Evolutionary conservation across 768 basidiomycete genomes (phyloP).

Genomic region (Mycena capillaripes): DNA sequence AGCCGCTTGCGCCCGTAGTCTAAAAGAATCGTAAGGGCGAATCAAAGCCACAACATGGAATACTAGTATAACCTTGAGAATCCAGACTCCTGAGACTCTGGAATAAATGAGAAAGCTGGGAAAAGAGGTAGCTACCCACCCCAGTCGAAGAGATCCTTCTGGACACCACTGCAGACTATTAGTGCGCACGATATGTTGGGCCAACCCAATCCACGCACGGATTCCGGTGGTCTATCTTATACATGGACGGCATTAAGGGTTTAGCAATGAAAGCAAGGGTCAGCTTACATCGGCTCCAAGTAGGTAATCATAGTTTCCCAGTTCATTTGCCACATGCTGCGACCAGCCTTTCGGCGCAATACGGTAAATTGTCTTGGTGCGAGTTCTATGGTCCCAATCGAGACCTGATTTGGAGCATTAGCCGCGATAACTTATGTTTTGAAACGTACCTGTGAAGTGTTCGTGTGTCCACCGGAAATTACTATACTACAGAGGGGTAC

Average conservation of each 20-base stretch:
- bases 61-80: conserved; percentile 19
- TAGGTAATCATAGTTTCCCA: conserved; percentile 91
- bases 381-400: conserved; percentile 85
- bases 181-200: neutral
- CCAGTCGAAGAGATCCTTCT: conserved; percentile 82
- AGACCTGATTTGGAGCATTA: conserved; percentile 62
- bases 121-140: conserved; percentile 78
- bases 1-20: conserved; percentile 81
- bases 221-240: conserved; percentile 86
- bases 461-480: conserved; percentile 78
- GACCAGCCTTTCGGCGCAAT: conserved; percentile 90
- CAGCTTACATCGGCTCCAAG: conserved; percentile 77
- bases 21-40: conserved; percentile 42
- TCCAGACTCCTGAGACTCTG: conserved; percentile 14
- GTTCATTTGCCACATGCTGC: conserved; percentile 76
- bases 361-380: conserved; percentile 76
- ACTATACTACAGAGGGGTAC: conserved; percentile 74
- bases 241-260: neutral
- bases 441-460: conserved; percentile 78
- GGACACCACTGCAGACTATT: conserved; percentile 60
- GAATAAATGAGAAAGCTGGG: conserved; percentile 35
- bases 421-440: neutral
- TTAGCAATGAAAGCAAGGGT: neutral
- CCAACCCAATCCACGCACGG: conserved; percentile 48
- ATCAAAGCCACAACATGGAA: conserved; percentile 5